Conservation (phyloP, 2,329 filamentous ascomycete genomes). For the Nemania diffusa region DNA sequence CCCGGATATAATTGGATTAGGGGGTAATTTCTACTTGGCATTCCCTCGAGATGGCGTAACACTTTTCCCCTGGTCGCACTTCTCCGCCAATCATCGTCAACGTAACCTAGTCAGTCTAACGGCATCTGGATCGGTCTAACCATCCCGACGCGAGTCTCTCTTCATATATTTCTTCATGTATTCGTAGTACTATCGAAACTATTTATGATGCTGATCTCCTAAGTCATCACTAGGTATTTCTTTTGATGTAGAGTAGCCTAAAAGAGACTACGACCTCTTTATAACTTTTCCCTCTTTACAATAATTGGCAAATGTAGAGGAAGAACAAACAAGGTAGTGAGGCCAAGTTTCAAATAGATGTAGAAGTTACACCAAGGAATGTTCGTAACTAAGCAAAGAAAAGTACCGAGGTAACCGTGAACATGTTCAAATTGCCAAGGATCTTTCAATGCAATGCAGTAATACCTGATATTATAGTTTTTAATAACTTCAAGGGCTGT, state of each 20-base stretch:
- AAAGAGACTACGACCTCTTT: neutral
- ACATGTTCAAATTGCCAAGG: neutral
- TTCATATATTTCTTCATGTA: neutral
- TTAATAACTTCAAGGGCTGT: neutral
- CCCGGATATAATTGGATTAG: constrained; percentile 27
- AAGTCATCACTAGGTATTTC: neutral
- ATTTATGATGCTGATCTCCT: neutral
- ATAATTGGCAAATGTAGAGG: neutral
- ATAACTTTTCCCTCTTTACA: neutral
- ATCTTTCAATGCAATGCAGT: neutral
- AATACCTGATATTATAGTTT: neutral
- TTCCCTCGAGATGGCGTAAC: constrained; percentile 19
- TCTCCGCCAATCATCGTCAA: constrained; percentile 18
- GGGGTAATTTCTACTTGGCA: constrained; percentile 26
- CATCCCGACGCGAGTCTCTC: constrained; percentile 12
- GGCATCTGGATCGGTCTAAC: constrained; percentile 14
- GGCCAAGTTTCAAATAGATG: neutral
- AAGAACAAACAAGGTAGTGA: neutral
- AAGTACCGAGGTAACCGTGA: neutral
- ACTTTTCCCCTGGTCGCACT: constrained; percentile 1
- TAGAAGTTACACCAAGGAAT: neutral
- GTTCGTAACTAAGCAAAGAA: neutral
- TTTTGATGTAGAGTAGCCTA: neutral
- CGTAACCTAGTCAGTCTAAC: neutral
- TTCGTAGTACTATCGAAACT: neutral